phyloP scores from a whole-genome alignment of 2,329 filamentous ascomycete genomes.

The Diaporthe ilicicola region DNA sequence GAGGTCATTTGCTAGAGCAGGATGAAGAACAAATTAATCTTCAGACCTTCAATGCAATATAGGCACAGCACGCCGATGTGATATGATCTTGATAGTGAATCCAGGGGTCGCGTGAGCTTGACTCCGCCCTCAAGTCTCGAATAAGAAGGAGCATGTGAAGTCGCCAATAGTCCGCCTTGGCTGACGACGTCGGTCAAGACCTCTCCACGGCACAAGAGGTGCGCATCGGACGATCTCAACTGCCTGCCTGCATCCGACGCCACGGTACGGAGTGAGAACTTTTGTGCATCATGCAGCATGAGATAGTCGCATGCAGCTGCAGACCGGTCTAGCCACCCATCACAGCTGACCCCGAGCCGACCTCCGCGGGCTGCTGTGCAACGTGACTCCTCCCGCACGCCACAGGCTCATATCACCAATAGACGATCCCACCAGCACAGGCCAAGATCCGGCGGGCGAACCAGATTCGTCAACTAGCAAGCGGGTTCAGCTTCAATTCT shows the following conservation, averaged over 20 bases:
- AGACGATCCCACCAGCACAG: not conserved
- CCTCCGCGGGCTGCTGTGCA: not conserved
- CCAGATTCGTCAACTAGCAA: not conserved
- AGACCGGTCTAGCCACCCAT: not conserved
- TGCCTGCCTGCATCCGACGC: not conserved
- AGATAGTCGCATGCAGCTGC: not conserved
- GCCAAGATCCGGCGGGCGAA: not conserved
- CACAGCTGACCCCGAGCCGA: not conserved
- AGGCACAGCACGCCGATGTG: no score
- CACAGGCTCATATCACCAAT: not conserved
- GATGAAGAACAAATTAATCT: not conserved
- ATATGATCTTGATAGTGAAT: not conserved
- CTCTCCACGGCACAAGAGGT: not conserved
- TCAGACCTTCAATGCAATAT: not conserved
- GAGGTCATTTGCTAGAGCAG: not conserved
- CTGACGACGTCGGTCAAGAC: not conserved
- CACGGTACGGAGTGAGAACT: not conserved
- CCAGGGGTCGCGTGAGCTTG: no score
- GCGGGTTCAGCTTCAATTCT: not conserved
- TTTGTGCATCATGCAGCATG: not conserved
- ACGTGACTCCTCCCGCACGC: not conserved
- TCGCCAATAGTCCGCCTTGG: no score
- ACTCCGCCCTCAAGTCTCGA: not conserved
- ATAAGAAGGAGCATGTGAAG: not conserved
- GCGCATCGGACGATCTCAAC: not conserved